Evolutionary conservation across 2,329 filamentous ascomycete genomes (phyloP).

Genomic region (Alternaria rosae): DNA sequence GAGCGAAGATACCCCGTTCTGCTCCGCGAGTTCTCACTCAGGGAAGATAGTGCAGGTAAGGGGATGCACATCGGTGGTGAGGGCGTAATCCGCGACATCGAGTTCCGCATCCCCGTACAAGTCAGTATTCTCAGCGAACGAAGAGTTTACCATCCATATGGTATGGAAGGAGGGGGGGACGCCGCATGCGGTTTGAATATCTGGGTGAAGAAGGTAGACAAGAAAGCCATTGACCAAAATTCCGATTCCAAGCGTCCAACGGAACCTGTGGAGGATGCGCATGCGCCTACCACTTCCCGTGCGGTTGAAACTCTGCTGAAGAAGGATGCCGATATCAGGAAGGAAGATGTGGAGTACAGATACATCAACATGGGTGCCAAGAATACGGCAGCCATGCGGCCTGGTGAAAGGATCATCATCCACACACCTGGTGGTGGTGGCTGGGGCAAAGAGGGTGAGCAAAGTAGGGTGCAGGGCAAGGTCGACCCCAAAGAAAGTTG

Average conservation of each 20-base stretch:
- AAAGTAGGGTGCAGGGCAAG: constrained; percentile 58
- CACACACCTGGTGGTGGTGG: constrained; percentile 81
- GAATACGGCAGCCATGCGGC: constrained; percentile 78
- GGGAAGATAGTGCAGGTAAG: constrained; percentile 67
- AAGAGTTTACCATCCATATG: constrained; percentile 79
- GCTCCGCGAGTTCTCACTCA: constrained; percentile 72
- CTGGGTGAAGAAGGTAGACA: constrained; percentile 77
- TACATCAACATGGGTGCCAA: constrained; percentile 78
- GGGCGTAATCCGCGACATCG: constrained; percentile 79
- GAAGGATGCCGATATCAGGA: constrained; percentile 35
- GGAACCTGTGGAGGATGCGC: constrained; percentile 13
- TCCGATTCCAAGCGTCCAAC: constrained; percentile 33
- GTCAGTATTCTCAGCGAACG: constrained; percentile 81
- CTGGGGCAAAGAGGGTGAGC: constrained; percentile 70
- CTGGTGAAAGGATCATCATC: constrained; percentile 80
- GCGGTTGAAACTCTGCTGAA: constrained; percentile 39
- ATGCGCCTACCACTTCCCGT: constrained; percentile 61
- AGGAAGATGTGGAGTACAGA: constrained; percentile 62
- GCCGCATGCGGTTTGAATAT: constrained; percentile 82
- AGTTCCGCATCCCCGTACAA: constrained; percentile 79
- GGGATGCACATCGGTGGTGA: constrained; percentile 77
- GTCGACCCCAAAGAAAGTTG: constrained; percentile 67
- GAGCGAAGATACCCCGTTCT: constrained; percentile 79
- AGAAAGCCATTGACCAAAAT: constrained; percentile 33
- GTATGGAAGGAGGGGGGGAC: constrained; percentile 81